A percentile compares a stretch with the other conserved stretches of the same genome.
Evolutionary conservation across 805 yeast species (phyloP).

Genomic region (Yarrowia sp.): DNA sequence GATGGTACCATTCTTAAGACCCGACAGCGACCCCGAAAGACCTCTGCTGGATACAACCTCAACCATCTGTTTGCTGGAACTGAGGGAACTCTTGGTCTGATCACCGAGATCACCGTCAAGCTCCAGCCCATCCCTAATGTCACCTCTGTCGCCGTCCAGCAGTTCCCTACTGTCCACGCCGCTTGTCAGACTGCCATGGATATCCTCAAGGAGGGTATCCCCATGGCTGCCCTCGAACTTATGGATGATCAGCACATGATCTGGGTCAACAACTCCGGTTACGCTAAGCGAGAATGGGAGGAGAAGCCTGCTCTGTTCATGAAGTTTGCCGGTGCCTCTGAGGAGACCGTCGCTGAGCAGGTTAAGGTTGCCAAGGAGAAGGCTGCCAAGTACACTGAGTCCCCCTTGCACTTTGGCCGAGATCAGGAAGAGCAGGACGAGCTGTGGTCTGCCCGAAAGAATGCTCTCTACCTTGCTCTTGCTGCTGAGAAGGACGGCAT

Average conservation of each 20-base stretch:
- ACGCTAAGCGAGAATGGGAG: conserved; percentile 50
- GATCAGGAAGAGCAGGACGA: conserved; percentile 58
- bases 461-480: conserved; percentile 60
- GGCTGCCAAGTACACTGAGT: conserved; percentile 52
- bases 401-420: conserved; percentile 60
- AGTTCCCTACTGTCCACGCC: conserved; percentile 62
- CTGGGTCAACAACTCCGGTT: conserved; percentile 56
- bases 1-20: conserved; percentile 79
- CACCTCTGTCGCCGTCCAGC: conserved; percentile 66
- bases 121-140: conserved; percentile 60
- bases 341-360: conserved; percentile 44
- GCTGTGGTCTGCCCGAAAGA: conserved; percentile 73
- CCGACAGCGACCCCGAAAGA: conserved; percentile 67
- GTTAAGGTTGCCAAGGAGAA: conserved; percentile 49
- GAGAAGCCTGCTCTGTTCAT: conserved; percentile 62
- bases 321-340: conserved; percentile 55
- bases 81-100: conserved; percentile 76
- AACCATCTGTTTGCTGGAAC: conserved; percentile 73
- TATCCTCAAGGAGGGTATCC: conserved; percentile 58
- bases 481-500: conserved; percentile 43
- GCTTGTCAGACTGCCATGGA: conserved; percentile 69
- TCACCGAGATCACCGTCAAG: conserved; percentile 72
- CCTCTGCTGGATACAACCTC: conserved; percentile 76
- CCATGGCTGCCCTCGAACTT: conserved; percentile 70
- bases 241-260: conserved; percentile 71